phyloP scores from a whole-genome alignment of 495 filamentous ascomycete genomes.

The Opeltia flavorubescens region DNA sequence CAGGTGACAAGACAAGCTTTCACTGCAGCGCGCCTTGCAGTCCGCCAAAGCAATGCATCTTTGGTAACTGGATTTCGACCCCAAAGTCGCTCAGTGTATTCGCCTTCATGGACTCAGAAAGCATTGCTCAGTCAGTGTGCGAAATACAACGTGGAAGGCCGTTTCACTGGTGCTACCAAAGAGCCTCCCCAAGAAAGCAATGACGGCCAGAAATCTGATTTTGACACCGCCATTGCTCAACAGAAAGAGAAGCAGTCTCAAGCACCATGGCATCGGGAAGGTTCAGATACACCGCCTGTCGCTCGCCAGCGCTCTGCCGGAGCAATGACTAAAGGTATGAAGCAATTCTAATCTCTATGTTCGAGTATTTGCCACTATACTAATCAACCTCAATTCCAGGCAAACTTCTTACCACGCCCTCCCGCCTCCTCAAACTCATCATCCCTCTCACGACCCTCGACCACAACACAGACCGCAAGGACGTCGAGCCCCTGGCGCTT shows the following conservation, averaged over 20 bases:
- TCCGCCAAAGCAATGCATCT: too few species aligned
- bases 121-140: not conserved
- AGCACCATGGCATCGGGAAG: conserved; percentile 58
- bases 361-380: not conserved
- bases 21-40: not conserved
- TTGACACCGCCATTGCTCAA: conserved; percentile 25
- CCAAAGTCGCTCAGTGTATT: too few species aligned
- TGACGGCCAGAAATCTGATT: conserved; percentile 25
- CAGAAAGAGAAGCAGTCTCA: conserved; percentile 36
- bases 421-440: conserved; percentile 76
- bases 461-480: conserved; percentile 41
- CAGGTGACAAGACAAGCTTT: not conserved
- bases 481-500: conserved; percentile 71
- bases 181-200: conserved; percentile 24
- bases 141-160: not conserved
- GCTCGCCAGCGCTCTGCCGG: conserved; percentile 30
- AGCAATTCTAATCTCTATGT: not conserved
- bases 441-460: conserved; percentile 57
- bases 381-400: conserved; percentile 32
- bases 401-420: conserved; percentile 82
- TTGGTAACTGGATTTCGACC: too few species aligned
- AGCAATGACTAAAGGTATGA: conserved; percentile 50
- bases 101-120: too few species aligned
- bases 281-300: conserved; percentile 42
- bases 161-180: conserved; percentile 14